Base-by-base conservation (phyloP, 441 rosid species). In the Brassica balearica region DNA sequence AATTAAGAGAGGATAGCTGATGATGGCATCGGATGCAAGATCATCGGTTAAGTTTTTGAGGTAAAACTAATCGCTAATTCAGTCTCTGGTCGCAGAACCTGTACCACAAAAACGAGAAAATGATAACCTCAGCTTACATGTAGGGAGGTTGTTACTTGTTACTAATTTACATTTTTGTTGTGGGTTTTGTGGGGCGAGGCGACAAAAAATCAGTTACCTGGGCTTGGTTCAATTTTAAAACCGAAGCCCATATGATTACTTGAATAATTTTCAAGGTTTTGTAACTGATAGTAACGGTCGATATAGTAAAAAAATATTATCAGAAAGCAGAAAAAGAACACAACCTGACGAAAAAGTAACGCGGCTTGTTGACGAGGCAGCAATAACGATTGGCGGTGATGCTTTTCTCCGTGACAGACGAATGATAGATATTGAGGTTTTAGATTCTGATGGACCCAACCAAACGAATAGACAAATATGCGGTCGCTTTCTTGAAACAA, bases 391-490 rank as follows among this genome's bases (percentile, higher is more conserved):
- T 64, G 22, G 25, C 15, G 55, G 29, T 17, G 17, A 22, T 19
- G 55, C 8, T 6, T 15, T 14, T 23, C 8, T 41, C 1, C 22
- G 0, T 11, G 72, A 75, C 41, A 55, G 41, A 66, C 65, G 43
- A 56, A 60, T 60, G 69, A 46, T 20, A 59, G 27, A 25, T 25
- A 38, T 60, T 34, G n/a, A 8, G 51, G 43, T 41, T 58, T 1
- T 17, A 77, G 77, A 72, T 77, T 77, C 20, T 15, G 72, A 58
- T 71, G 76, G 72, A 58, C 71, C 75, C 56, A 76, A 53, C 27
- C 63, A 76, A 53, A 10, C 59, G 25, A 23, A 17, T 60, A 14
- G 23, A 76, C 69, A 8, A 19, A 46, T 36, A n/a, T 56, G 74
- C 65, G 29, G 77, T 72, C 81, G 10, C 19, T 78, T 48, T 72